Evolutionary conservation across 352 stramenopile genomes (phyloP).

Genomic region (Phytophthora pistaciae): DNA sequence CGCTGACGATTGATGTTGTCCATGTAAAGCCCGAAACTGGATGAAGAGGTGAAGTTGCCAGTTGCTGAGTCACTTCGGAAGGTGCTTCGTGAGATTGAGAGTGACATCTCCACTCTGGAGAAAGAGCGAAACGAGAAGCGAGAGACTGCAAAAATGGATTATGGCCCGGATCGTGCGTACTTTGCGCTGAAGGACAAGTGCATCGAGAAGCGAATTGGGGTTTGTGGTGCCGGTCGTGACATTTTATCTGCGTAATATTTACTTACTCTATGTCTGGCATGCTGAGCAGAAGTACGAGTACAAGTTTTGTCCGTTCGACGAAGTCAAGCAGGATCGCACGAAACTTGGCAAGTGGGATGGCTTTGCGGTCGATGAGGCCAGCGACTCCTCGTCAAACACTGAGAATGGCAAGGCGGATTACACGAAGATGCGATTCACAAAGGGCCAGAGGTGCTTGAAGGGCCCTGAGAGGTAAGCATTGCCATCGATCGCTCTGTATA

Average conservation of each 20-base stretch:
- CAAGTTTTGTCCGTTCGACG: constrained; percentile 88
- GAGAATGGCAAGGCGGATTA: constrained; percentile 37
- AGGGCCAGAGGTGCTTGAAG: constrained; percentile 93
- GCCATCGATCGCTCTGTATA: not conserved
- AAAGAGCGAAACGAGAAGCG: constrained; percentile 56
- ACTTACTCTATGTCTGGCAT: not conserved
- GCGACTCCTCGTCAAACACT: not conserved
- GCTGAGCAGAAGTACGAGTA: constrained; percentile 83
- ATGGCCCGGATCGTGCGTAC: constrained; percentile 76
- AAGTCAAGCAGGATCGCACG: constrained; percentile 83
- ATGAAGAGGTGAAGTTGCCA: constrained; percentile 58
- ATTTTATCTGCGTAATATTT: not conserved
- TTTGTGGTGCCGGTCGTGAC: constrained; percentile 21
- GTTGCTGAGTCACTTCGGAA: constrained; percentile 78
- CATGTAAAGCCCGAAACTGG: constrained; percentile 58
- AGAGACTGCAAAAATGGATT: constrained; percentile 60
- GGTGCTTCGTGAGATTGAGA: constrained; percentile 72
- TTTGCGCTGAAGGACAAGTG: constrained; percentile 82
- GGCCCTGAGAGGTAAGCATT: constrained; percentile 74
- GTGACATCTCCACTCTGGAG: constrained; percentile 63
- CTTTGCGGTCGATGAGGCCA: constrained; percentile 38
- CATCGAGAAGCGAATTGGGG: constrained; percentile 81
- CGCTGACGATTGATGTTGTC: constrained; percentile 16
- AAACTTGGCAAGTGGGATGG: constrained; percentile 83
- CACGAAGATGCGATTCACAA: constrained; percentile 77